A percentile compares a stretch with the other conserved stretches of the same genome.
phyloP scores from a whole-genome alignment of 2,329 filamentous ascomycete genomes.

The Clonostachys byssicola region DNA sequence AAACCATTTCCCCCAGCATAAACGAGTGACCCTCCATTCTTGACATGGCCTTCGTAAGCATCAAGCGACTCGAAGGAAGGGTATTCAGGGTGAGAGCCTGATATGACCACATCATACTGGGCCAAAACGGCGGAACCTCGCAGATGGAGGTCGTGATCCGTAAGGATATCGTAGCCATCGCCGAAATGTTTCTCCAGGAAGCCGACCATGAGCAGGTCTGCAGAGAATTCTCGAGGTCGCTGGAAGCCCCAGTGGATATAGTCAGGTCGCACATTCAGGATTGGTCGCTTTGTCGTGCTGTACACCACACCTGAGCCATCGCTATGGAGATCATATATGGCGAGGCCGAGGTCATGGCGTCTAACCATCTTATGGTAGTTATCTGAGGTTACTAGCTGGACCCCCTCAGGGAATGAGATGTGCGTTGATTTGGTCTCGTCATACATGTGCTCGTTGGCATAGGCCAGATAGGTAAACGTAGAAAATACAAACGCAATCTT shows the following conservation, averaged over 20 bases:
- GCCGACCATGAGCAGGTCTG: constrained; percentile 25
- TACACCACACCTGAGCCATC: constrained; percentile 26
- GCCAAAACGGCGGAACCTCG: constrained; percentile 8
- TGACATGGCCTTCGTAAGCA: constrained; percentile 18
- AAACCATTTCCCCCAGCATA: constrained; percentile 31
- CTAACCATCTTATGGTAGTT: constrained; percentile 13
- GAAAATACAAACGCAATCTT: constrained; percentile 21
- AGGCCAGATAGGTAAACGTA: constrained; percentile 29
- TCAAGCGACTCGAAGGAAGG: constrained; percentile 16
- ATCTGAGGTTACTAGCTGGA: constrained; percentile 7
- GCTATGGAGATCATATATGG: constrained; percentile 27
- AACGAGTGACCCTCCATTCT: constrained; percentile 23
- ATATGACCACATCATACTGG: constrained; percentile 16
- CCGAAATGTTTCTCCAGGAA: constrained; percentile 19
- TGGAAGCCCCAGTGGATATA: constrained; percentile 26
- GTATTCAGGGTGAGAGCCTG: constrained; percentile 26
- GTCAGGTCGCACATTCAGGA: constrained; percentile 28
- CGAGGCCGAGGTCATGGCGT: constrained; percentile 26
- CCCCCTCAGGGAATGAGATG: constrained; percentile 13
- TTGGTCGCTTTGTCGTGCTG: constrained; percentile 21
- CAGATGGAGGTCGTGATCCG: constrained; percentile 26
- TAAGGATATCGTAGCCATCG: constrained; percentile 24
- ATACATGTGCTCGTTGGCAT: constrained; percentile 29
- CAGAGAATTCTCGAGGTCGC: constrained; percentile 25
- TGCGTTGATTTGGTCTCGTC: constrained; percentile 17